Base-by-base conservation (phyloP, 2,329 filamentous ascomycete species). In the Cladosporium cucumerinum region DNA sequence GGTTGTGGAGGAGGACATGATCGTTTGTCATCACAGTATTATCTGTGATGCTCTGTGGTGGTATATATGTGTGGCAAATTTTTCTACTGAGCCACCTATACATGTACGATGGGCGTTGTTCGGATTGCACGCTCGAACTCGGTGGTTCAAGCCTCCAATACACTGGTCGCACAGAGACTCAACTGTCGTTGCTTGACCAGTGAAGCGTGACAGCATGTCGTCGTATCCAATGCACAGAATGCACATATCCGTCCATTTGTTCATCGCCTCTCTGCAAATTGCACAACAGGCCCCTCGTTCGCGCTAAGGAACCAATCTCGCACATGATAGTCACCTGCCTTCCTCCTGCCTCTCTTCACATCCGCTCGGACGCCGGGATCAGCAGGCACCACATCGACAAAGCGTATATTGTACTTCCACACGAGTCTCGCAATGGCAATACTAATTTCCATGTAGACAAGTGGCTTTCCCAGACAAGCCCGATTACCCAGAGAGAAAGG, bases 221-320 rank as follows among this genome's bases (percentile, higher is more conserved):
- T 10, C 18, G 36, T 43, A 7, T 3, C 11, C 7, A n/a, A 21
- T 46, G 3, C 39, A 46, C 8, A 46, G 2, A n/a, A 21, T 46
- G 3, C 39, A 46, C 8, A 46, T 21, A 12, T 23, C 39, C 23
- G 39, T 21, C 10, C 2, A 21, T 21, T 12, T 2, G n/a, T n/a
- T 46, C n/a, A 52, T 28, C 3, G 8, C 16, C 52, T 55, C 21
- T 14, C 52, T 12, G 54, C n/a, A n/a, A 81, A 79, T 78, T 91
- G 85, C 64, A 92, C 79, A 78, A 90, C 82, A 0, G 88, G 87
- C 0, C 90, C 90, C 71, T 89, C 84, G 79, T 92, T 93, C 70
- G 85, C 80, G 70, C 88, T 90, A 34, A 89, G 91, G 76, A 93
- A 92, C 21, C 86, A 88, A 74, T 93, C 90, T 60, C 84, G 78